These are phyloP conservation scores for Thalia dealbata DNA, from an alignment of 176 grass and related monocot species.

Conservation along the genomic window DNA sequence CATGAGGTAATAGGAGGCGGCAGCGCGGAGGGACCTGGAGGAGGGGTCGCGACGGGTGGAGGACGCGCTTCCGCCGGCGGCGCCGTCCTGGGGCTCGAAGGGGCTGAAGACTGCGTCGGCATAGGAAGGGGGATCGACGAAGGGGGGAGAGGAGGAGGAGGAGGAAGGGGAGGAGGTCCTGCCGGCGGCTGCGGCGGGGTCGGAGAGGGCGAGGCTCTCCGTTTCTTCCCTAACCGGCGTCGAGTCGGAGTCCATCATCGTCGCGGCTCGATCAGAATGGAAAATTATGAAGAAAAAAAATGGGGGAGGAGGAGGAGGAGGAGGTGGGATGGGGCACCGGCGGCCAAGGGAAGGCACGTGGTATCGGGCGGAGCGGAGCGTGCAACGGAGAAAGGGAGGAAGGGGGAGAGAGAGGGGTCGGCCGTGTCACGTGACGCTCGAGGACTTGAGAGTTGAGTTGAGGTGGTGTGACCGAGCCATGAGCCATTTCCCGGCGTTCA, in stretches of 20 bases:
- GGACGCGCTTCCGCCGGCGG: background rate
- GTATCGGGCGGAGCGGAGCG: background rate
- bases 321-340: background rate
- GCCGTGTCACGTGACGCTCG: background rate
- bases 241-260: constrained; percentile 1
- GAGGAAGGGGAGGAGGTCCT: constrained; percentile 19
- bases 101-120: constrained; percentile 52
- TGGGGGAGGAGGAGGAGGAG: background rate
- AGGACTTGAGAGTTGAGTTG: too few relatives aligned
- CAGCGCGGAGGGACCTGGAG: constrained; percentile 39
- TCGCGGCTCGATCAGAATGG: background rate
- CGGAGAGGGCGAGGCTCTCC: constrained; percentile 19
- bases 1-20: constrained; percentile 41
- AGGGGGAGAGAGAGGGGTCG: background rate
- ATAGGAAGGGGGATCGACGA: constrained; percentile 83
- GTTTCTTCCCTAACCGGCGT: background rate
- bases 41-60: background rate
- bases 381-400: background rate
- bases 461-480: background rate
- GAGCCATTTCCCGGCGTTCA: too few relatives aligned
- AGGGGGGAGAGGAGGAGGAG: constrained; percentile 61
- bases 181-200: constrained; percentile 26
- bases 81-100: constrained; percentile 37
- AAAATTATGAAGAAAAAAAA: background rate
- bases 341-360: background rate